Base-by-base conservation (phyloP, 2,329 filamentous ascomycete species). In the Epichloe festucae region DNA sequence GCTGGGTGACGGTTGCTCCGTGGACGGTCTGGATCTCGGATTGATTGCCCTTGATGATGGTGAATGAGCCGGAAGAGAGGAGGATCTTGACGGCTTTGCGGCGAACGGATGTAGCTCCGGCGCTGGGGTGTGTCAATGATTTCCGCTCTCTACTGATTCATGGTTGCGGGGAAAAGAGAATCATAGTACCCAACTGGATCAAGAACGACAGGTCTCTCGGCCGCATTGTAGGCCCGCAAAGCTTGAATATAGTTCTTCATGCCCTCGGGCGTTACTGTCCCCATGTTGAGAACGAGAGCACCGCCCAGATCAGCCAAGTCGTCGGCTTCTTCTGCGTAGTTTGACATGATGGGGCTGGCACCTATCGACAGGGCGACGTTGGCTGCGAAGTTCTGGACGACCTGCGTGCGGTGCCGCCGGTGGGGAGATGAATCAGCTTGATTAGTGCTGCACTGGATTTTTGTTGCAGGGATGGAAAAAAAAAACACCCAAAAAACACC, bases 1-100 rank as follows among this genome's bases (percentile, higher is more conserved):
- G 82, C 67, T 96, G 91, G 38, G 57, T 55, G 45, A 64, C 44
- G 55, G 63, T 56, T 43, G 76, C 72, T 42, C 84, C 85, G 40
- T 77, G 78, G 0, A 91, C 81, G 3, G 86, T 82, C 46, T 78
- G 74, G 55, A 97, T 89, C 67, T 97, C 93, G 50, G 85, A 82
- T 64, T 94, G 88, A 67, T 97, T 97, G 47, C 91, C 91, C 65
- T 97, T 97, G 68, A 97, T 90, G 42, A 96, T 74, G 65, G 88
- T 81, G 60, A 95, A 87, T 65, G 87, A 87, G 40, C 89, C 89
- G 3, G 73, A 76, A 0, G 78, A 72, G 62, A 96, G 74, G 39
- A 97, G 78, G 2, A 75, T 75, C 53, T 81, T 79, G 31, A 91
- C 80, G 0, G 89, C 86, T 1, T 77, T 72, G 48, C 84, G 79